phyloP scores from a whole-genome alignment of 2,329 filamentous ascomycete genomes.

The Venturia aucupariae region DNA sequence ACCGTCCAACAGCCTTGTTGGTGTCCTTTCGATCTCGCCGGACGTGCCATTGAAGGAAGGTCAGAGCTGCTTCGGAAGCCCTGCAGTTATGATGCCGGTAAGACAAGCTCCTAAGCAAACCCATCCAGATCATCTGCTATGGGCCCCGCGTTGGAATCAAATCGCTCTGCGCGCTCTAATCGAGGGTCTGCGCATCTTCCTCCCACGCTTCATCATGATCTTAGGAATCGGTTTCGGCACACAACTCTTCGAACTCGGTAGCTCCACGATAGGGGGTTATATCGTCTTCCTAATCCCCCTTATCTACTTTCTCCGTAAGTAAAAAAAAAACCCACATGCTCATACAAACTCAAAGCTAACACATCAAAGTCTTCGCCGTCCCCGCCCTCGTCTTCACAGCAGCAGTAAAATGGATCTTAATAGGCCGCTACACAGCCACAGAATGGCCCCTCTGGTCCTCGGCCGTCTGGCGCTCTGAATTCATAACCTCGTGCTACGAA shows the following conservation, averaged over 20 bases:
- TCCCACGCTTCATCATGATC: background rate
- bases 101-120: background rate
- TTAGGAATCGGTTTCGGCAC: background rate
- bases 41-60: background rate
- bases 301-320: background rate
- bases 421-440: background rate
- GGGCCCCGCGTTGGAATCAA: background rate
- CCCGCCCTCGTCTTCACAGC: background rate
- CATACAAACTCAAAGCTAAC: background rate
- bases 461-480: background rate
- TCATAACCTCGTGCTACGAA: conserved; percentile 1
- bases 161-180: background rate
- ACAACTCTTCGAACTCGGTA: background rate
- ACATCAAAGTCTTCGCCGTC: background rate
- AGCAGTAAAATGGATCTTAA: background rate
- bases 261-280: background rate
- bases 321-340: background rate
- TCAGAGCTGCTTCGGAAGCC: conserved; percentile 1
- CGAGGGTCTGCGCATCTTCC: background rate
- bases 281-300: background rate
- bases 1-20: background rate
- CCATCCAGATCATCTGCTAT: background rate
- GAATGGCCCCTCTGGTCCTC: conserved; percentile 2
- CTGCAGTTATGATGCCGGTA: background rate
- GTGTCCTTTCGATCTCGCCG: background rate